Base-by-base conservation (phyloP, 371 early-diverging fungal species). In the Dichotomocladium elegans region DNA sequence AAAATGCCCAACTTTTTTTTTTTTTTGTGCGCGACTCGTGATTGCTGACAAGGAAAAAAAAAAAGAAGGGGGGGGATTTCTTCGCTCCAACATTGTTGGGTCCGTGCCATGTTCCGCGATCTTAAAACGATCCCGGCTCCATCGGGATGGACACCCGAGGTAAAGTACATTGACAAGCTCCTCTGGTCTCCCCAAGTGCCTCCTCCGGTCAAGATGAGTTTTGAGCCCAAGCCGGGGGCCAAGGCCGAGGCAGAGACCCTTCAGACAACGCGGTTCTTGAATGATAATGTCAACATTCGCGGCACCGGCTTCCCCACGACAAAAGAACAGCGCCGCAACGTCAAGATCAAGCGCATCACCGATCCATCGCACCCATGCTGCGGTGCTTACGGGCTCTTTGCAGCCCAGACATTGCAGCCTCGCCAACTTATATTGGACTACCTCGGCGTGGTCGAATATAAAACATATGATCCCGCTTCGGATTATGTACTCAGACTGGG, bases 401-500 rank as follows among this genome's bases (percentile, higher is more conserved):
- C 80, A 7, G 73, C 73, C 1, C 73, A 72, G 19, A 74, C 66
- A 4, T 47, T 79, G 14, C 64, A 64, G 15, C 74, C 80, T n/a
- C 69, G 66, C 6, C 69, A 70, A 17, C 51, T 75, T 25, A 64
- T 79, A 21, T 45, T 79, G 12, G 75, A 79, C 51, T 79, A 79
- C 37, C 44, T 79, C 22, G 80, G 80, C 8, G 59, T 70, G 0
- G 75, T 79, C 10, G 72, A 74, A 46, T 67, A 68, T 41, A 47
- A 72, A 28, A 61, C 61, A 15, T 75, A 74, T 42, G 67, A 70
- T 21, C 50, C 70, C 2, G 66, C 62, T 3, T 74, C 75, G 0
- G 80, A 79, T 30, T 79, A 79, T 53, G 76, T 77, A 9, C 47
- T 79, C 2, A 59, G 66, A 3, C 63, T 70, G 24, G 72, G 73